Base-by-base conservation (phyloP, 441 rosid genomes). In the Adansonia madagascariensis region DNA sequence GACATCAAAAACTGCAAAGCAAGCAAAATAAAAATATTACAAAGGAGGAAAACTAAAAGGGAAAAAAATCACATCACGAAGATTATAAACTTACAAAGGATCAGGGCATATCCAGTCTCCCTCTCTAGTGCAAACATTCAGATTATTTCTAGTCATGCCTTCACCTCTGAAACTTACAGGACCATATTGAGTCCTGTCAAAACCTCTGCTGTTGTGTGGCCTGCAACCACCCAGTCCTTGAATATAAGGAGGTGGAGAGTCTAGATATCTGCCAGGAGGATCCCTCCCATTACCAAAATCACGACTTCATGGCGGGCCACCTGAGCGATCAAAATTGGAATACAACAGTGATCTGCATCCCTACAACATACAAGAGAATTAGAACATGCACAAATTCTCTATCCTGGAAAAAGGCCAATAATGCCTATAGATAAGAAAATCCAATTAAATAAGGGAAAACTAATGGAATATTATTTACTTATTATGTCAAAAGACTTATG, bases 311-410 rank as follows among this genome's bases (percentile, higher is more conserved):
- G 82, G 75, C 0, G 78, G 89, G 67, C 82, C 84, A n/a, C 86
- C 85, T 20, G 85, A 80, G 82, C 85, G 92, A 87, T 89, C 87
- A 81, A 84, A 85, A 83, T 86, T 86, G 69, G 89, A 86, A 75
- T 84, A 78, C 88, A 84, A 6, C 80, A 87, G 70, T 84, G 90
- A 78, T 88, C 94, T 61, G 82, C 83, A 84, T 79, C 88, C 84
- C 88, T 85, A 64, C 82, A 90, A 66, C 84, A 93, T 41, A 75
- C 67, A 80, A 97, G 97, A 82, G 98, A 89, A 80, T 83, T 84
- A 82, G 97, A 91, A 82, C 92, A 91, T 85, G 90, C 89, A 80
- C 84, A 92, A 81, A 84, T 81, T 85, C 94, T 89, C 86, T 89
- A 85, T 77, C 98, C 98, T 91, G 94, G 81, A 81, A 78, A 72